Conservation (phyloP, 805 yeast genomes). For the Zygosaccharomyces siamensis region DNA sequence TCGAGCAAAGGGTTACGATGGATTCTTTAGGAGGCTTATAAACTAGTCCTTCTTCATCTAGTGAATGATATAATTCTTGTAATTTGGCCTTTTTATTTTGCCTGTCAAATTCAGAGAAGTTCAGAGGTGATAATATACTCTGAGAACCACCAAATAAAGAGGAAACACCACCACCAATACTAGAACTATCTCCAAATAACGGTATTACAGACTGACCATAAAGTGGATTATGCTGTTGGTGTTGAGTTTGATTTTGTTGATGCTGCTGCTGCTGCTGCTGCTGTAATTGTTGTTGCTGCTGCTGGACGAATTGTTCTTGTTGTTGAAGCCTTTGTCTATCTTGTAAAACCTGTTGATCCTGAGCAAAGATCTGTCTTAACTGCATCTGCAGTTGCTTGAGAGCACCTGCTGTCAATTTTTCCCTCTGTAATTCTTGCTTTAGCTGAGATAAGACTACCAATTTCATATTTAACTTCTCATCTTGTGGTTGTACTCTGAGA, state of each 20-base stretch:
- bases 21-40: slow-evolving; percentile 29
- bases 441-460: slow-evolving; percentile 35
- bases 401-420: slow-evolving; percentile 31
- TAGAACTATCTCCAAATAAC: slow-evolving; percentile 17
- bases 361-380: slow-evolving; percentile 38
- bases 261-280: slow-evolving; percentile 20
- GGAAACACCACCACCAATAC: slow-evolving; percentile 12
- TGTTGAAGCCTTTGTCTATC: slow-evolving; percentile 28
- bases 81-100: slow-evolving; percentile 17
- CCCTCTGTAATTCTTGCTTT: slow-evolving; percentile 34
- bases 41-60: slow-evolving; percentile 24
- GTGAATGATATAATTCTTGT: slow-evolving; percentile 20
- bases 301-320: slow-evolving; percentile 28
- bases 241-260: slow-evolving; percentile 18
- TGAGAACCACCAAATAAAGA: slow-evolving; percentile 21
- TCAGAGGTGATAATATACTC: slow-evolving; percentile 13
- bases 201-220: slow-evolving; percentile 13
- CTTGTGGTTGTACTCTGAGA: slow-evolving; percentile 30
- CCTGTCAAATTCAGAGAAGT: slow-evolving; percentile 19
- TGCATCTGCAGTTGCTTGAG: slow-evolving; percentile 38
- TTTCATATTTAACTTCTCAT: slow-evolving; percentile 33
- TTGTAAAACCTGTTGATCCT: slow-evolving; percentile 33
- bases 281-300: slow-evolving; percentile 24
- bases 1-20: slow-evolving; percentile 25
- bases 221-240: slow-evolving; percentile 5